Conservation (phyloP, 1,284 basidiomycete genomes). For the Ganoderma leucocontextum region DNA sequence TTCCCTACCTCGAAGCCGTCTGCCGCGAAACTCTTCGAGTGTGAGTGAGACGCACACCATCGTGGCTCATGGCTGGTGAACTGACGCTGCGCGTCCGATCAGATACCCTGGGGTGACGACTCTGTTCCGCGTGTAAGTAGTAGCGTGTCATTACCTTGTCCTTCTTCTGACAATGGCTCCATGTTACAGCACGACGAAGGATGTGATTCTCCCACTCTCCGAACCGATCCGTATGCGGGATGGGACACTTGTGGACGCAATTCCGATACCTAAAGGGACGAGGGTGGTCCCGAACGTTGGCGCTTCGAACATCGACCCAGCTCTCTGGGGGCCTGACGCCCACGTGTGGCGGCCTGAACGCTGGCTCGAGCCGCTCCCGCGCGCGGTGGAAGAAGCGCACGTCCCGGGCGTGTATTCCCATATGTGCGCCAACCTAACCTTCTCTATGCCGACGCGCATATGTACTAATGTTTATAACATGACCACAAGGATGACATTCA, state of each 20-base stretch:
- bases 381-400: conserved; percentile 20
- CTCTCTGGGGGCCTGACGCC: conserved; percentile 21
- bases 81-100: not conserved
- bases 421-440: conserved; percentile 6
- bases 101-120: conserved; percentile 25
- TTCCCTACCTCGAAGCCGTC: conserved; percentile 36
- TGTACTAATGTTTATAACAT: not conserved
- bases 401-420: conserved; percentile 24
- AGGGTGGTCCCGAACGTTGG: conserved; percentile 23
- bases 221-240: conserved; percentile 22
- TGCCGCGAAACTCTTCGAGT: conserved; percentile 38
- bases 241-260: conserved; percentile 20
- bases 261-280: conserved; percentile 25
- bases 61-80: not conserved
- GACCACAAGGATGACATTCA: conserved; percentile 42
- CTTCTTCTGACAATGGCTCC: not conserved
- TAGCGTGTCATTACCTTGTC: not conserved
- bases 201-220: conserved; percentile 17
- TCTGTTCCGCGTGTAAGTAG: conserved; percentile 23
- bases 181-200: conserved; percentile 9
- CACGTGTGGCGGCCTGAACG: conserved; percentile 21
- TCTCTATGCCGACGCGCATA: conserved; percentile 1
- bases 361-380: conserved; percentile 24
- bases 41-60: conserved; percentile 21
- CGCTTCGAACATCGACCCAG: conserved; percentile 10